Base-by-base conservation (phyloP, 2,329 filamentous ascomycete species). In the Fusarium anguioides region DNA sequence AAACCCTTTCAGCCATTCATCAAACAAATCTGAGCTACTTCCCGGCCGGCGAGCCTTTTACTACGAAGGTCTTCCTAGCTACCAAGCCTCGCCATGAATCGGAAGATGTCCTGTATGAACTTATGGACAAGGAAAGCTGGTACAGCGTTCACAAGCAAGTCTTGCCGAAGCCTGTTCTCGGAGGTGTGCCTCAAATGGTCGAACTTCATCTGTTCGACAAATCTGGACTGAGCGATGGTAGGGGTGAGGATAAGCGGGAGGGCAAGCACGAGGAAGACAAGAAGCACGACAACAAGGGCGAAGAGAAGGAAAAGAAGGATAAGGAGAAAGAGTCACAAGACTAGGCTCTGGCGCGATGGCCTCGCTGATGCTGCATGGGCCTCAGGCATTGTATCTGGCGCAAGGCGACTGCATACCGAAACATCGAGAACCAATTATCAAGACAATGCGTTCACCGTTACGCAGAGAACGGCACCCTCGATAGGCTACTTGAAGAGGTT, bases 71-170 rank as follows among this genome's bases (percentile, higher is more conserved):
- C 2, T 77, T 88, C 21, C 67, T 88, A 14, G 83, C 85, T 4
- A 86, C 85, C 0, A 89, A 88, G 71, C 84, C 81, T 1, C 80
- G 86, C 2, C 86, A 88, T 62, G 77, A 80, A 4, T 86, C 84
- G 0, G 86, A 88, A 67, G 73, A 77, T 29, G 80, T 76, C 0
- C 69, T 87, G 18, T 87, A 86, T 57, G 77, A 77, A 8, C 71
- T 86, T 20, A 79, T 88, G 76, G 66, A 76, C 2, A 72, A 71
- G 4, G 76, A 81, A 4, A 80, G 79, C 4, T 88, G 86, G 86
- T 56, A 53, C 2, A 76, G 80, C 18, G 61, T 73, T 11, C 80
- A 84, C 44, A 75, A 79, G 36, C 78, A 80, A 37, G 75, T 76
- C 8, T 68, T 87, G 23, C 77, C 79, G 1, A 73, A 88, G 36